phyloP scores from a whole-genome alignment of 164 flowering plant species.

The grape (Vitis vinifera) region ASM3070453v1 NC_081821.1:2087501-2088000 shows the following conservation, averaged over 20 bases:
- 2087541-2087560: constrained; percentile 90
- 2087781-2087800: constrained; percentile 33
- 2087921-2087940: constrained; percentile 2
- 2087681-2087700: constrained; percentile 37
- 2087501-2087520: constrained; percentile 70
- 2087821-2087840: constrained; percentile 44
- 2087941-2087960: constrained; percentile 13
- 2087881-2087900: constrained; percentile 63
- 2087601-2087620: constrained; percentile 35
- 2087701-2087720: constrained; percentile 43
- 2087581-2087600: constrained; percentile 67
- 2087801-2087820: constrained; percentile 32
- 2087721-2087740: constrained; percentile 24
- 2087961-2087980: constrained; percentile 54
- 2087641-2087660: constrained; percentile 12
- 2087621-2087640: constrained; percentile 54
- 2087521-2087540: constrained; percentile 85
- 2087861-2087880: constrained; percentile 44
- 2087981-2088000: constrained; percentile 69
- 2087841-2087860: constrained; percentile 31
- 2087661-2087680: constrained; percentile 16
- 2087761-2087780: constrained; percentile 37
- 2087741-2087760: constrained; percentile 28
- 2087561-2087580: constrained; percentile 82
- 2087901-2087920: constrained; percentile 44